Evolutionary conservation across 2,329 filamentous ascomycete genomes (phyloP).

Genomic region (Pseudogymnoascus sp.): DNA sequence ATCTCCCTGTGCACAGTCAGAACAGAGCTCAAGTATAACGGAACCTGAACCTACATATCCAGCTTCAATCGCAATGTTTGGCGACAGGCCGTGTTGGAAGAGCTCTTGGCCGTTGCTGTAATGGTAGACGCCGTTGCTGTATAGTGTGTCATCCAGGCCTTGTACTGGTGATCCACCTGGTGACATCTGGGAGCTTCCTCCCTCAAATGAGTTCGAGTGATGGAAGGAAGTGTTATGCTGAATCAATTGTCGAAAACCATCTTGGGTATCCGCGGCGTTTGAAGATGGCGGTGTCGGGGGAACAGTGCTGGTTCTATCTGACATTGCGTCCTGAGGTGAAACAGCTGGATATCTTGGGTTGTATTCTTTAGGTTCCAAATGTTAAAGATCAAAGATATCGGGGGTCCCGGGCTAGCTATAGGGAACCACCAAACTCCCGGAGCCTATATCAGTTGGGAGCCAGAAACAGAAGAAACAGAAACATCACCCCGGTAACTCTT

Average conservation of each 20-base stretch:
- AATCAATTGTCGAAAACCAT: neutral
- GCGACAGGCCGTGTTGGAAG: neutral
- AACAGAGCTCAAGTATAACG: neutral
- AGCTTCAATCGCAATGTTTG: neutral
- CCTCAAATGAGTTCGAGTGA: neutral
- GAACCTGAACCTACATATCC: neutral
- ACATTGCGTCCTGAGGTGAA: neutral
- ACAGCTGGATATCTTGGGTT: neutral
- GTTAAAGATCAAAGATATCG: neutral
- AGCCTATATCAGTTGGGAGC: neutral
- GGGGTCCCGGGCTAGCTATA: conserved; percentile 1
- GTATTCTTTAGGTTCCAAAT: conserved; percentile 3
- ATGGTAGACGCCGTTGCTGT: neutral
- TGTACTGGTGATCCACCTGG: neutral
- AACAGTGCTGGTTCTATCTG: neutral
- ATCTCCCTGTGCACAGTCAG: neutral
- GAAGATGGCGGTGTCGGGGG: neutral
- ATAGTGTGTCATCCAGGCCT: neutral
- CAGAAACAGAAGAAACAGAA: neutral
- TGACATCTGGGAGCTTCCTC: neutral
- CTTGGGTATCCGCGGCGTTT: neutral
- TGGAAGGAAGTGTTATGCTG: neutral
- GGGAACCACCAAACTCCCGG: neutral
- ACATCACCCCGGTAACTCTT: neutral
- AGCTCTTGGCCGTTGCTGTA: neutral